Evolutionary conservation across 192 early-diverging fungal genomes (phyloP).

Genomic region (Coemansia sp.): DNA sequence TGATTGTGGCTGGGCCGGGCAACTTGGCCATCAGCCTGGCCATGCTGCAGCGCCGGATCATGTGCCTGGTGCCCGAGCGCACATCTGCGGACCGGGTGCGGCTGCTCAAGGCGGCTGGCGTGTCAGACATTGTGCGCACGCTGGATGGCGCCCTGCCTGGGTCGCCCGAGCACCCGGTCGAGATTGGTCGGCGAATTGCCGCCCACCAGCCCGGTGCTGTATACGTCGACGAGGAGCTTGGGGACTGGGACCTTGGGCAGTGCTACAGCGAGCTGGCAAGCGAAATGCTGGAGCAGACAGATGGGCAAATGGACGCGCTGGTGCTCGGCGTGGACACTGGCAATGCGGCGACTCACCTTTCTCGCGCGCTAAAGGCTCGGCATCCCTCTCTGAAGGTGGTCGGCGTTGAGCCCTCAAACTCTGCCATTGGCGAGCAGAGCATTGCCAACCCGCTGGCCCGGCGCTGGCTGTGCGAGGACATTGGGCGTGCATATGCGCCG

Average conservation of each 20-base stretch:
- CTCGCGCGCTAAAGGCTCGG: conserved; percentile 54
- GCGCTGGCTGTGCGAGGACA: conserved; percentile 70
- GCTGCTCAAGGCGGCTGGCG: conserved; percentile 63
- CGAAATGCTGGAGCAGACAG: conserved; percentile 63
- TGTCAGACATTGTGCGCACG: conserved; percentile 66
- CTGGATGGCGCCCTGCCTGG: conserved; percentile 65
- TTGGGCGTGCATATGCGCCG: conserved; percentile 65
- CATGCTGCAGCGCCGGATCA: conserved; percentile 43
- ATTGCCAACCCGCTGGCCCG: conserved; percentile 24
- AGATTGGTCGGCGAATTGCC: conserved; percentile 59
- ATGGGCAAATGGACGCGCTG: conserved; percentile 55
- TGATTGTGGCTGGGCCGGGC: conserved; percentile 70
- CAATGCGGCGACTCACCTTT: conserved; percentile 61
- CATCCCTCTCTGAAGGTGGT: conserved; percentile 59
- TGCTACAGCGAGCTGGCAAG: conserved; percentile 59
- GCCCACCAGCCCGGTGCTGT: conserved; percentile 52
- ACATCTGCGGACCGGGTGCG: conserved; percentile 67
- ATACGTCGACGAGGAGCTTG: conserved; percentile 63
- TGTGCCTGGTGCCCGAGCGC: conserved; percentile 65
- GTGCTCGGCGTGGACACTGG: conserved; percentile 73
- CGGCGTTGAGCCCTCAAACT: conserved; percentile 70
- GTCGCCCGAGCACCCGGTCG: conserved; percentile 63
- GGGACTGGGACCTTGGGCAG: conserved; percentile 20
- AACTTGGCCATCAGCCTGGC: conserved; percentile 71
- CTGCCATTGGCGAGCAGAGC: conserved; percentile 53